These are phyloP conservation scores for Suhomyces panamericanus DNA, from an alignment of 1,139 yeast genomes.

Conservation along the genomic window DNA sequence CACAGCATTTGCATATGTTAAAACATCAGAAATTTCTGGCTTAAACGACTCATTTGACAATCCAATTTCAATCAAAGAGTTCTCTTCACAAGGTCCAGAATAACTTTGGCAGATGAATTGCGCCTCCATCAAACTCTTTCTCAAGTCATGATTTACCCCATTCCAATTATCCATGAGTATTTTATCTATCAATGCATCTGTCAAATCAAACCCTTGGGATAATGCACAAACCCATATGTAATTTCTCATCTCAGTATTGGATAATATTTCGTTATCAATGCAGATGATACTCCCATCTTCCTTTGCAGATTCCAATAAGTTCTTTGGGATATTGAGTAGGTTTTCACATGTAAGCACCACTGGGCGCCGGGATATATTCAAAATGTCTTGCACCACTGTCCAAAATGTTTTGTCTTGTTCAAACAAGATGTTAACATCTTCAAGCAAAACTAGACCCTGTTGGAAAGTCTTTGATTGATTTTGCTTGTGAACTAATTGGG, in stretches of 20 bases:
- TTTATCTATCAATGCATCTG: slow-evolving; percentile 26
- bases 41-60: neutral
- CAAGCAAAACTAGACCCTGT: slow-evolving; percentile 72
- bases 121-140: slow-evolving; percentile 53
- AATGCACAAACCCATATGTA: slow-evolving; percentile 46
- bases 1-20: slow-evolving; percentile 15
- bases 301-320: slow-evolving; percentile 47
- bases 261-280: slow-evolving; percentile 25
- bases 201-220: slow-evolving; percentile 38
- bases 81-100: neutral
- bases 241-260: slow-evolving; percentile 23
- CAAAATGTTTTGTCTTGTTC: slow-evolving; percentile 83
- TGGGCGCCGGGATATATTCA: slow-evolving; percentile 73
- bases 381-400: slow-evolving; percentile 65
- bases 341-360: slow-evolving; percentile 74
- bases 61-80: slow-evolving; percentile 1
- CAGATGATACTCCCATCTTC: slow-evolving; percentile 41
- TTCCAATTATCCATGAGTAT: slow-evolving; percentile 28
- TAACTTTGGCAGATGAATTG: slow-evolving; percentile 54
- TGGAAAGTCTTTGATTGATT: slow-evolving; percentile 42
- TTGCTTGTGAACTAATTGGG: slow-evolving; percentile 66
- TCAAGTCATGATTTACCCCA: slow-evolving; percentile 47
- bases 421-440: slow-evolving; percentile 82
- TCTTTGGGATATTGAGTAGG: slow-evolving; percentile 52
- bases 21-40: slow-evolving; percentile 7